Evolutionary conservation across 2,329 filamentous ascomycete species (phyloP).

Genomic region (Claviceps capensis): DNA sequence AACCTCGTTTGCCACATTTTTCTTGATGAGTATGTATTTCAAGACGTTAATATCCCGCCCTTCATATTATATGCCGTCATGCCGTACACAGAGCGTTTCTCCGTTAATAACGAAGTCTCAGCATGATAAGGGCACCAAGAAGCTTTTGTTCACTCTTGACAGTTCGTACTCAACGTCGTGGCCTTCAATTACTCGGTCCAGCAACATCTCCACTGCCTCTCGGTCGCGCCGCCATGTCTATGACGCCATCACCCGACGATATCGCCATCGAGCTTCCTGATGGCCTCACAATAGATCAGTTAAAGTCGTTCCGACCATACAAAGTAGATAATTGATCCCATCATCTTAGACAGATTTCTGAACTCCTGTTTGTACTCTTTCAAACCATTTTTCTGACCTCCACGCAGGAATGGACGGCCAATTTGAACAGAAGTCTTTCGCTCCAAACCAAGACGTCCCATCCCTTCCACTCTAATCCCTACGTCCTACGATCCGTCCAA

Average conservation of each 20-base stretch:
- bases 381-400: background rate
- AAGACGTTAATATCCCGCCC: background rate
- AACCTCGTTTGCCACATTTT: no score
- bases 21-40: no score
- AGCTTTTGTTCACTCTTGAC: background rate
- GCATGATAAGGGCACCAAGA: background rate
- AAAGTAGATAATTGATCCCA: constrained; percentile 17
- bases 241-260: constrained; percentile 7
- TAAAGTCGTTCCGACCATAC: constrained; percentile 33
- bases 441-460: constrained; percentile 30
- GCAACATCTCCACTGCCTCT: background rate
- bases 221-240: background rate
- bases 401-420: constrained; percentile 34
- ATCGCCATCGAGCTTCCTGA: constrained; percentile 27
- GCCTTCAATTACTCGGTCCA: background rate
- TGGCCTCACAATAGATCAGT: constrained; percentile 26
- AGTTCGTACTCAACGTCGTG: background rate
- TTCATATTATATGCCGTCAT: no score
- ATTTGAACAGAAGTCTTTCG: constrained; percentile 30
- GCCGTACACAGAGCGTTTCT: background rate
- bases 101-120: background rate
- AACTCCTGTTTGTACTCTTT: background rate
- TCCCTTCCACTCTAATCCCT: constrained; percentile 41
- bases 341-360: background rate
- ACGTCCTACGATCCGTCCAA: constrained; percentile 34